These are phyloP conservation scores for Barnettozyma sp. DNA, from an alignment of 805 yeast species.

Conservation along the genomic window DNA sequence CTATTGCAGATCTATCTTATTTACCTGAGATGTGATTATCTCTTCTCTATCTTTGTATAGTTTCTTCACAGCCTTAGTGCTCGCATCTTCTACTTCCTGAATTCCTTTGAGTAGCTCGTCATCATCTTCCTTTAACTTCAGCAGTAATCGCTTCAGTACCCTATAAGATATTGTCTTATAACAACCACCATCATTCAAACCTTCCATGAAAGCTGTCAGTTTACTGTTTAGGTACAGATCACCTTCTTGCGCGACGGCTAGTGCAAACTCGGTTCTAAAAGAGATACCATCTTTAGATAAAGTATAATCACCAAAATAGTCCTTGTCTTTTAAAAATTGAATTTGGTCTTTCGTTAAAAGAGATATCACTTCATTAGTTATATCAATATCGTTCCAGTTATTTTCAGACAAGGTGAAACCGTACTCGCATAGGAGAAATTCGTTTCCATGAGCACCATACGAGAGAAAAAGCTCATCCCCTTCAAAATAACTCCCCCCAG, in stretches of 20 bases:
- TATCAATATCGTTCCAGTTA: slow-evolving; percentile 64
- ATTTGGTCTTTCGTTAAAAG: slow-evolving; percentile 33
- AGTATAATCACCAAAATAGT: slow-evolving; percentile 73
- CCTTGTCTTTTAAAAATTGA: slow-evolving; percentile 41
- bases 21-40: slow-evolving; percentile 10
- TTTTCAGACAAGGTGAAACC: slow-evolving; percentile 64
- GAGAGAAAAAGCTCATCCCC: slow-evolving; percentile 60
- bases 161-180: slow-evolving; percentile 29
- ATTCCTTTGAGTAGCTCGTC: slow-evolving; percentile 17
- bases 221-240: slow-evolving; percentile 17
- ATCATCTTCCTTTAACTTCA: slow-evolving; percentile 24
- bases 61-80: slow-evolving; percentile 7
- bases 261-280: slow-evolving; percentile 68
- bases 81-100: slow-evolving; percentile 20
- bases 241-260: slow-evolving; percentile 47
- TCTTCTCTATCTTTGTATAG: slow-evolving; percentile 15
- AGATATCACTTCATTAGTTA: slow-evolving; percentile 38
- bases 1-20: neutral
- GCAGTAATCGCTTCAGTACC: slow-evolving; percentile 30
- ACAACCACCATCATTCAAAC: slow-evolving; percentile 40
- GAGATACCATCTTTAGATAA: slow-evolving; percentile 47
- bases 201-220: slow-evolving; percentile 27
- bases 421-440: slow-evolving; percentile 75
- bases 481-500: slow-evolving; percentile 27
- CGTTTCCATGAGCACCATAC: slow-evolving; percentile 88